Conservation (phyloP, 768 basidiomycete genomes). For the Hygrocybe coccinea region DNA sequence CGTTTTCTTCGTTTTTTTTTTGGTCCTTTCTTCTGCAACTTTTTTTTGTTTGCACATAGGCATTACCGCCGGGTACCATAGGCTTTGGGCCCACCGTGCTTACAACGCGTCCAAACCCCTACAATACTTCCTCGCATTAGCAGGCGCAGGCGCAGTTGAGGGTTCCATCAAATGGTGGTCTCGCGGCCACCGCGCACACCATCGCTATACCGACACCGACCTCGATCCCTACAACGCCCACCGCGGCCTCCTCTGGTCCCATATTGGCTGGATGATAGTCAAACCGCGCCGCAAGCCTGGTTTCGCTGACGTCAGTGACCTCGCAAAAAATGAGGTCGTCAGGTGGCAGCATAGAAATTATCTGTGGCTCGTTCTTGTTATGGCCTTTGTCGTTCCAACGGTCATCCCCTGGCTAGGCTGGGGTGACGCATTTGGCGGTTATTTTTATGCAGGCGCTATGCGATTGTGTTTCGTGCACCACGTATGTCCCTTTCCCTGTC, state of each 20-base stretch:
- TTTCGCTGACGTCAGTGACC: slow-evolving; percentile 83
- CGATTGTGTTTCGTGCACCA: slow-evolving; percentile 67
- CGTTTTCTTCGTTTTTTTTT: slow-evolving; percentile 20
- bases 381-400: slow-evolving; percentile 59
- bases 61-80: slow-evolving; percentile 93
- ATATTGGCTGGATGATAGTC: slow-evolving; percentile 90
- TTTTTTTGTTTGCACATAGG: slow-evolving; percentile 34
- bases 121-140: slow-evolving; percentile 77
- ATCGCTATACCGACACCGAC: slow-evolving; percentile 94
- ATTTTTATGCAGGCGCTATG: slow-evolving; percentile 63
- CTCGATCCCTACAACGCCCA: slow-evolving; percentile 95
- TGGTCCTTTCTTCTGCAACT: background rate
- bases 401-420: slow-evolving; percentile 62
- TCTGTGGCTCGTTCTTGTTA: slow-evolving; percentile 49
- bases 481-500: slow-evolving; percentile 33
- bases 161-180: slow-evolving; percentile 99
- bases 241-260: slow-evolving; percentile 81
- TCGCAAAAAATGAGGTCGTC: slow-evolving; percentile 74
- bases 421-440: slow-evolving; percentile 85
- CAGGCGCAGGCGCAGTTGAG: slow-evolving; percentile 89
- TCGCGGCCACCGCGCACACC: slow-evolving; percentile 94
- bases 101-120: slow-evolving; percentile 88
- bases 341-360: slow-evolving; percentile 87
- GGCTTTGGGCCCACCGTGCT: slow-evolving; percentile 93
- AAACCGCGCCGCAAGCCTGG: slow-evolving; percentile 88